These are phyloP conservation scores for Phytomonas sp. DNA, from an alignment of 208 protist genomes.

Conservation along the genomic window DNA sequence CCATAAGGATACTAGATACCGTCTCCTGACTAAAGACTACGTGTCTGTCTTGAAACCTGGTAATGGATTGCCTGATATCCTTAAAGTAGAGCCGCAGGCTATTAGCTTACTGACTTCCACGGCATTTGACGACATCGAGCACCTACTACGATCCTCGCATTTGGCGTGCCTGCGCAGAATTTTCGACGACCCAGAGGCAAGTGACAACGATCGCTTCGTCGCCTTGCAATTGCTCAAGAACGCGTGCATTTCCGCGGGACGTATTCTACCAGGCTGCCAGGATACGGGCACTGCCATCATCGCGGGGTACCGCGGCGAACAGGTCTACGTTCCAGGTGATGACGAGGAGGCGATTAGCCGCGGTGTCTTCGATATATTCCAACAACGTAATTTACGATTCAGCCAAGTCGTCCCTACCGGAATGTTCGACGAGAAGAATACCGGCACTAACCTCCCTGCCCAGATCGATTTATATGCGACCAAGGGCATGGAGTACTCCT, in stretches of 20 bases:
- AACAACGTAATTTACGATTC: constrained; percentile 92
- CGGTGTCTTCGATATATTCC: constrained; percentile 94
- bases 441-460: constrained; percentile 94
- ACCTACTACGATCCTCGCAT: constrained; percentile 92
- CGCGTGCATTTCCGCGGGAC: constrained; percentile 90
- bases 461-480: constrained; percentile 95
- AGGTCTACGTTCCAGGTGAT: constrained; percentile 91
- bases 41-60: constrained; percentile 67
- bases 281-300: constrained; percentile 97
- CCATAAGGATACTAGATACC: constrained; percentile 62
- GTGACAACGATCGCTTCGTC: constrained; percentile 95
- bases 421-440: constrained; percentile 97
- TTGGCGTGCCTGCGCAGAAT: constrained; percentile 90
- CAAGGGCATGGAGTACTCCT: constrained; percentile 92
- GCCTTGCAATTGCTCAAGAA: constrained; percentile 96
- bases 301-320: constrained; percentile 91
- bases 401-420: constrained; percentile 91
- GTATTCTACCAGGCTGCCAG: constrained; percentile 91
- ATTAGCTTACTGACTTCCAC: constrained; percentile 75
- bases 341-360: constrained; percentile 90
- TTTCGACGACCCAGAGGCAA: constrained; percentile 94
- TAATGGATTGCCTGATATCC: constrained; percentile 20
- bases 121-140: constrained; percentile 92
- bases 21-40: constrained; percentile 82
- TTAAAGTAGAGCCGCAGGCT: constrained; percentile 86